These are phyloP conservation scores for Neodidymelliopsis sp. DNA, from an alignment of 2,329 filamentous ascomycete species.

Conservation along the genomic window DNA sequence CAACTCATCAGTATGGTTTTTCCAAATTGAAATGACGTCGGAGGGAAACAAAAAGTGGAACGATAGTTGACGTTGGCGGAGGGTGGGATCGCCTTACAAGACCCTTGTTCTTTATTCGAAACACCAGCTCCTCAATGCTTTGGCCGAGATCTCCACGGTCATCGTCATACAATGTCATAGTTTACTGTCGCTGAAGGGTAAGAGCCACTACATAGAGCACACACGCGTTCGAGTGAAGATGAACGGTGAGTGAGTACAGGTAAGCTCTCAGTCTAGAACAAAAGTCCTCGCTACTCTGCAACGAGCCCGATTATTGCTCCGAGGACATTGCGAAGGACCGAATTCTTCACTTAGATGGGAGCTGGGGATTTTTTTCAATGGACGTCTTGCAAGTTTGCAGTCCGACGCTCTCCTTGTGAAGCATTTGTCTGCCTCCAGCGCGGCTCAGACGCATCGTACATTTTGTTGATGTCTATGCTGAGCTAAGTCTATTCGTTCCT, in stretches of 20 bases:
- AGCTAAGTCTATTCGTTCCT: conserved; percentile 8
- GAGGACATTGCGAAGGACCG: neutral
- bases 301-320: neutral
- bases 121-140: neutral
- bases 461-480: neutral
- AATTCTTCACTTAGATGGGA: no score
- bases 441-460: neutral
- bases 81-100: neutral
- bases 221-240: no score
- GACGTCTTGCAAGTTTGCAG: no score
- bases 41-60: neutral
- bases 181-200: neutral
- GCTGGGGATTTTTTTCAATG: no score
- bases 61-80: neutral
- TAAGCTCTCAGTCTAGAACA: neutral
- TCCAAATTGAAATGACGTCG: conserved; percentile 2
- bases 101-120: conserved; percentile 12
- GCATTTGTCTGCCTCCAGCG: neutral
- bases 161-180: neutral
- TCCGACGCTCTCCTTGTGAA: neutral
- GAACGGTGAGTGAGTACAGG: neutral
- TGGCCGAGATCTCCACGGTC: conserved; percentile 4
- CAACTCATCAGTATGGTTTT: neutral
- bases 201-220: neutral
- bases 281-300: neutral